Conservation (phyloP, 306 rosid species). For the Pterocarpus macrocarpus region DNA sequence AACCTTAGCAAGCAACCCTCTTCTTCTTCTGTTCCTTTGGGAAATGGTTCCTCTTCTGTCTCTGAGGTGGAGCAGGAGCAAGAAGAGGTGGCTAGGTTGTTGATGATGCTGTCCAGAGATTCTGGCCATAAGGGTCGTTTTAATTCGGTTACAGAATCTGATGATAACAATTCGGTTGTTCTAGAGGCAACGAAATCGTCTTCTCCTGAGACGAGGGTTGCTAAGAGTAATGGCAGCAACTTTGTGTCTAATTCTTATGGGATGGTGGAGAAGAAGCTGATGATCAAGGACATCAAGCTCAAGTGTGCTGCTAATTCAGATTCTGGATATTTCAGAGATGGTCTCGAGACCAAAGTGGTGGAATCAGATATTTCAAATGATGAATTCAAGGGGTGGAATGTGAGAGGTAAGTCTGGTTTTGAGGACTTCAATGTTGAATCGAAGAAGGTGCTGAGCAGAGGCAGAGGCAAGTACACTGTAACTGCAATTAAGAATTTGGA, state of each 20-base stretch:
- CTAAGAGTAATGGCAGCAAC: slow-evolving; percentile 43
- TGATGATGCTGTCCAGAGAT: slow-evolving; percentile 81
- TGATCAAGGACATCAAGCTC: slow-evolving; percentile 45
- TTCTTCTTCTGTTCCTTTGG: slow-evolving; percentile 36
- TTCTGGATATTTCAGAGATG: slow-evolving; percentile 59
- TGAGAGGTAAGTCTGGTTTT: slow-evolving; percentile 49
- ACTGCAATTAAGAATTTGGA: slow-evolving; percentile 54
- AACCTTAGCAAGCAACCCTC: slow-evolving; percentile 50
- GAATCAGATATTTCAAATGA: slow-evolving; percentile 61
- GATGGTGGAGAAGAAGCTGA: slow-evolving; percentile 46
- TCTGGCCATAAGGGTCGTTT: slow-evolving; percentile 54
- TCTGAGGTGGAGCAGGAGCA: slow-evolving; percentile 70
- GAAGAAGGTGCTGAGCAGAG: slow-evolving; percentile 26
- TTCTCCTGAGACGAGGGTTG: slow-evolving; percentile 45
- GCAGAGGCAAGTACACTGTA: slow-evolving; percentile 46
- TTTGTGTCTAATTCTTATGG: slow-evolving; percentile 41
- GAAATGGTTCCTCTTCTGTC: slow-evolving; percentile 50
- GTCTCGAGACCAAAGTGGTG: slow-evolving; percentile 57
- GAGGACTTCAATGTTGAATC: slow-evolving; percentile 46
- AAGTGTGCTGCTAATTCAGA: slow-evolving; percentile 63
- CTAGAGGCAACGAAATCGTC: slow-evolving; percentile 64
- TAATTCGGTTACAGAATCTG: slow-evolving; percentile 64
- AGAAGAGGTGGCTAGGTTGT: slow-evolving; percentile 74
- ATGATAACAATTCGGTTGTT: slow-evolving; percentile 69
- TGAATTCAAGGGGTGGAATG: slow-evolving; percentile 54